Evolutionary conservation across 192 early-diverging fungal species (phyloP).

Genomic region (Phlyctochytrium arcticum): DNA sequence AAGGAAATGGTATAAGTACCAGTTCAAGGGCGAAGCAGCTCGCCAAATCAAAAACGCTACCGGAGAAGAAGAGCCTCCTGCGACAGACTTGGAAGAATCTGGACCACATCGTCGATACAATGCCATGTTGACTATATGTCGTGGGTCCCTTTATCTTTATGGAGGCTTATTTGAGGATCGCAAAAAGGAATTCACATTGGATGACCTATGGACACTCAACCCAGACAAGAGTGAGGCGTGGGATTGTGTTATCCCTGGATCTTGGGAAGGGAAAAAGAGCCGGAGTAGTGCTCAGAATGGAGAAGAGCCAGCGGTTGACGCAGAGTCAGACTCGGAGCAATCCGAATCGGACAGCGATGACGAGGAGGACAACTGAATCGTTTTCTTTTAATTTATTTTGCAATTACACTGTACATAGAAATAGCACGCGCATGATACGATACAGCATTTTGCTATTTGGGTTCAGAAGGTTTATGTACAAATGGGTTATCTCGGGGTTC

Average conservation of each 20-base stretch:
- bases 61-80: neutral
- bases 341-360: no score
- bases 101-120: slow-evolving; percentile 62
- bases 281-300: slow-evolving; percentile 40
- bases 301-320: no score
- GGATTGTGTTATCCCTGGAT: slow-evolving; percentile 40
- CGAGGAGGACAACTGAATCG: no score
- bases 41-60: neutral
- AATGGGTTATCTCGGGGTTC: no score
- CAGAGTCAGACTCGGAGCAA: no score
- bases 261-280: slow-evolving; percentile 49
- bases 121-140: slow-evolving; percentile 58
- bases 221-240: slow-evolving; percentile 64
- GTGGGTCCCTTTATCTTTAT: slow-evolving; percentile 52
- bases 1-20: slow-evolving; percentile 59
- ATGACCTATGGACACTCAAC: slow-evolving; percentile 59
- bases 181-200: slow-evolving; percentile 57
- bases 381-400: no score
- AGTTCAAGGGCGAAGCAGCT: slow-evolving; percentile 41
- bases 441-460: no score
- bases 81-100: neutral
- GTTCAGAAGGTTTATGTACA: no score
- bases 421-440: no score
- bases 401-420: no score
- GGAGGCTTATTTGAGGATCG: slow-evolving; percentile 65